Conservation (phyloP, 257 asterid species). For the Primulina tabacum region DNA sequence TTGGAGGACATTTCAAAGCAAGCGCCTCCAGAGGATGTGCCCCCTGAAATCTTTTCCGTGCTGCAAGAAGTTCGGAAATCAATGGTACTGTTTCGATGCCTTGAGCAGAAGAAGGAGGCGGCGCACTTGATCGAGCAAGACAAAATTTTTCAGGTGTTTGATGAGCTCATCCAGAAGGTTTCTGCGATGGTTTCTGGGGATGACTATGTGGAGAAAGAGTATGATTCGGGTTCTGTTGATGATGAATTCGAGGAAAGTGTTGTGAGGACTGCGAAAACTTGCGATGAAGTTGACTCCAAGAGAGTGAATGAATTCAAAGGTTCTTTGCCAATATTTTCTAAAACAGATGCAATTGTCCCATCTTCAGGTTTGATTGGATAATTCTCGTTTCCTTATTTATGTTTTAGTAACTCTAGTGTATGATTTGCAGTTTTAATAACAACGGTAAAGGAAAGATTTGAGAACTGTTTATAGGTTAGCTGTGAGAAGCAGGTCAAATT, state of each 20-base stretch:
- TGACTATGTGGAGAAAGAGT: slow-evolving; percentile 17
- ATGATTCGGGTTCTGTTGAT: slow-evolving; percentile 29
- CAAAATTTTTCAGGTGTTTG: slow-evolving; percentile 48
- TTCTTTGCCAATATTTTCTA: slow-evolving; percentile 24
- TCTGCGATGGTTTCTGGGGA: slow-evolving; percentile 57
- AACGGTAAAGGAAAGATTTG: slow-evolving; percentile 5
- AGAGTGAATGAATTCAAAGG: slow-evolving; percentile 29
- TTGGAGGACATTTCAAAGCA: slow-evolving; percentile 51
- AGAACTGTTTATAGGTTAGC: neutral
- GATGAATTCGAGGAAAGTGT: slow-evolving; percentile 33
- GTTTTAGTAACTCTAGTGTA: neutral
- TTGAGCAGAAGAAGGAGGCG: slow-evolving; percentile 66
- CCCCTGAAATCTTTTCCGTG: slow-evolving; percentile 50
- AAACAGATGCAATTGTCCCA: slow-evolving; percentile 27
- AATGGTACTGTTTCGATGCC: slow-evolving; percentile 43
- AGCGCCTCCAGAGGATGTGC: slow-evolving; percentile 37
- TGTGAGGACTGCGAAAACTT: slow-evolving; percentile 29
- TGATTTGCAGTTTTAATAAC: neutral
- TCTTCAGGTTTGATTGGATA: slow-evolving; percentile 44
- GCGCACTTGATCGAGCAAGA: slow-evolving; percentile 55
- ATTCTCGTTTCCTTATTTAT: neutral
- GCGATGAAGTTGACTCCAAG: slow-evolving; percentile 29
- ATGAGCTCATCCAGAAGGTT: slow-evolving; percentile 54
- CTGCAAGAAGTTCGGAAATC: slow-evolving; percentile 45
- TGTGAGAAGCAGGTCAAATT: neutral